Evolutionary conservation across 345 rosid species (phyloP), one percentile per base, ranked within the genome.

Genomic region (Eucalyptus curtisii): DNA sequence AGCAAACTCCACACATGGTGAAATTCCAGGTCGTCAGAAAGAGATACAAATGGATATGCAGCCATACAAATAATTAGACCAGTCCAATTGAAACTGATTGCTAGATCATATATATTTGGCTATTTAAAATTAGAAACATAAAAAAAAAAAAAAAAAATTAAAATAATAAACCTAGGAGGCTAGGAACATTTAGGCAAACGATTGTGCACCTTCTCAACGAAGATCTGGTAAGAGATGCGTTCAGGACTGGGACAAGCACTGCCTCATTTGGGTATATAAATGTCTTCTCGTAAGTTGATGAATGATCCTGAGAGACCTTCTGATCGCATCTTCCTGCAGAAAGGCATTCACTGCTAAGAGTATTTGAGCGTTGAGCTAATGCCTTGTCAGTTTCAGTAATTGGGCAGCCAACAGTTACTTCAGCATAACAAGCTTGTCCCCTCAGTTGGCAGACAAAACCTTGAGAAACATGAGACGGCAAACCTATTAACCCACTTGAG

Each of bases 221-320:
- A 92, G 97, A 94, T 90, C 96, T 94, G 86, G 99, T 96, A 91
- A 92, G 93, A 87, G 99, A 93, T 88, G 99, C 92, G 87, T 95
- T 98, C 92, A 97, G 90, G 88, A 96, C 94, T 5, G 99, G 99
- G 90, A 98, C 99, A 90, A 97, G 94, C 90, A 98, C 95, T 87
- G 99, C 98, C 92, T 96, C 99, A 81, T 93, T 92, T 91, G 99
- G 99, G 93, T 96, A 95, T 55, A 98, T 93, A 92, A 97, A 95
- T 89, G 95, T 95, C 90, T 93, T 97, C 88, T 94, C 97, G 88
- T 89, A 91, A 31, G 50, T 85, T 48, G 95, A 91, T n/a, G 87
- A 87, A 76, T 76, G 82, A 87, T 94, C 94, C 86, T 89, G 79
- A 44, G 88, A 90, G 90, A 91, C 95, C 92, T 93, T 96, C 76